Conservation (phyloP, 805 yeast genomes). For the Candida loeiensis region DNA sequence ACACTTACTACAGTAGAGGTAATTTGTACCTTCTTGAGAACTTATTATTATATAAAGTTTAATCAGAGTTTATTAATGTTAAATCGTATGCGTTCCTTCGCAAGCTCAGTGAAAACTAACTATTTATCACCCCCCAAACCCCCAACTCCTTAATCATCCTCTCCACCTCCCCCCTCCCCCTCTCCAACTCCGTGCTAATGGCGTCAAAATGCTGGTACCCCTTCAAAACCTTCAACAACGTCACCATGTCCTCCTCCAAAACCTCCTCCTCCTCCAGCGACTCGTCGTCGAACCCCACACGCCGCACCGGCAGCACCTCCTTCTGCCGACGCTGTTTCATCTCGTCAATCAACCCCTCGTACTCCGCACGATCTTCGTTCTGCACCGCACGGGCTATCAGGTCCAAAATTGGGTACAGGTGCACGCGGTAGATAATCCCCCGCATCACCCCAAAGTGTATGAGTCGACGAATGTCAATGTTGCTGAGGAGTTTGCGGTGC, state of each 20-base stretch:
- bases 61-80: too few relatives aligned
- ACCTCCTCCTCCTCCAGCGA: constrained; percentile 16
- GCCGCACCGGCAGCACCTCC: too few relatives aligned
- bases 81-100: too few relatives aligned
- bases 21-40: too few relatives aligned
- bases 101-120: too few relatives aligned
- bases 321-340: constrained; percentile 12
- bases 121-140: constrained; percentile 31
- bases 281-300: too few relatives aligned
- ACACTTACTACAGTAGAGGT: too few relatives aligned
- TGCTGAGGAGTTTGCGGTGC: constrained; percentile 52
- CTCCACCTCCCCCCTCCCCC: constrained; percentile 55
- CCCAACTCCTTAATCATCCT: constrained; percentile 38
- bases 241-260: constrained; percentile 25
- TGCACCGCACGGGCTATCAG: constrained; percentile 38
- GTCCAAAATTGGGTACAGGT: constrained; percentile 65
- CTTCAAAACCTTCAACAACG: constrained; percentile 44
- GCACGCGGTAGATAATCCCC: constrained; percentile 77
- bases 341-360: constrained; percentile 9
- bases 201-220: constrained; percentile 57
- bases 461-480: constrained; percentile 80
- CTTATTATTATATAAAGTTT: too few relatives aligned
- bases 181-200: constrained; percentile 66
- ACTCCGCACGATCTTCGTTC: constrained; percentile 19
- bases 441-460: constrained; percentile 82